Conservation (phyloP, 208 protist species). For the Leishmania gerbilli region DNA sequence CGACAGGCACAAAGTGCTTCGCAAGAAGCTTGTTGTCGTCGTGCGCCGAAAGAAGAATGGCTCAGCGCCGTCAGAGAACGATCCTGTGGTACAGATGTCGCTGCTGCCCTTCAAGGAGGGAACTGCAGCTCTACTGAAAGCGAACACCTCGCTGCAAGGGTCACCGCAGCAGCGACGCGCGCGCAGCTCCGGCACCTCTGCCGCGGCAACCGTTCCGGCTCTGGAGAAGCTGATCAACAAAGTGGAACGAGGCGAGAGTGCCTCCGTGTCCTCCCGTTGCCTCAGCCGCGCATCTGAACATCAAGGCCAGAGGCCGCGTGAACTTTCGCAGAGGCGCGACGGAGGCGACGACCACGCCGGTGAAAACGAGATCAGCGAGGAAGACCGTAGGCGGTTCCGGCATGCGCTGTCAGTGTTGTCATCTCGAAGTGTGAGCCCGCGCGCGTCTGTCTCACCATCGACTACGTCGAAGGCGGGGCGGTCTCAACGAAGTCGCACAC, state of each 20-base stretch:
- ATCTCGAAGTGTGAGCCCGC: conserved; percentile 42
- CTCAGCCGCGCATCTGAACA: neutral
- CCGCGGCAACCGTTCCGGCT: neutral
- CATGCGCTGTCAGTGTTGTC: conserved; percentile 40
- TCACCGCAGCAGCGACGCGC: conserved; percentile 1
- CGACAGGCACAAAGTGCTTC: conserved; percentile 34
- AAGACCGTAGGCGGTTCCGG: conserved; percentile 34
- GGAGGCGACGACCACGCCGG: neutral
- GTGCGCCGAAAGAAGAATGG: conserved; percentile 33
- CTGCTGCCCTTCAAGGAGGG: conserved; percentile 37
- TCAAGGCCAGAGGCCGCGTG: neutral
- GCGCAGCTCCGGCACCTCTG: neutral
- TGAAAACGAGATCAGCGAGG: conserved; percentile 12
- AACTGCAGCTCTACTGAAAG: conserved; percentile 12
- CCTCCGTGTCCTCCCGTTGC: neutral
- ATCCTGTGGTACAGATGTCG: conserved; percentile 38
- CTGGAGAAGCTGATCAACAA: conserved; percentile 45
- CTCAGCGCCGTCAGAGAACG: conserved; percentile 32
- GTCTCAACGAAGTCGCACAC: neutral
- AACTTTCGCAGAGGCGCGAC: neutral
- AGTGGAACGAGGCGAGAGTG: conserved; percentile 5
- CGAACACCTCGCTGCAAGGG: neutral
- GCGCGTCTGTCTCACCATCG: conserved; percentile 30
- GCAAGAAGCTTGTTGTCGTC: conserved; percentile 65
- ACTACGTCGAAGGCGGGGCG: neutral